A percentile compares a stretch with the other conserved stretches of the same genome.
Evolutionary conservation across 768 basidiomycete genomes (phyloP).

Genomic region (Termitomyces heimii): DNA sequence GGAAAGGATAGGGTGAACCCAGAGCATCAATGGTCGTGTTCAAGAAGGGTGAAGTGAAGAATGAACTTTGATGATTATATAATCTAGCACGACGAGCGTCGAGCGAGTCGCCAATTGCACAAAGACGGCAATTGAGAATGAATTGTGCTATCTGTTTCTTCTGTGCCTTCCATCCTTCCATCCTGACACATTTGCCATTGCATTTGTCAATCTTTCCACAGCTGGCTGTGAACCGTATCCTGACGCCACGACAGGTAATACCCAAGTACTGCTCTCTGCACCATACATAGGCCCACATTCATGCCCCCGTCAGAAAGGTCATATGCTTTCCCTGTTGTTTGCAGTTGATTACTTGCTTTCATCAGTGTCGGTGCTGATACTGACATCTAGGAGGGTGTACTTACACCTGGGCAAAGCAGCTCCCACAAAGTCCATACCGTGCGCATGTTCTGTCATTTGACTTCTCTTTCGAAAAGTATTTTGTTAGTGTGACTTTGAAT

Average conservation of each 20-base stretch:
- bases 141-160: neutral
- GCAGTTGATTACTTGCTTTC: conserved; percentile 36
- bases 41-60: no score
- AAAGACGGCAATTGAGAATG: no score
- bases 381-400: conserved; percentile 13
- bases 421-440: conserved; percentile 4
- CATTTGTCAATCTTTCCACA: neutral
- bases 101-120: no score
- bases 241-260: conserved; percentile 3
- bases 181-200: neutral
- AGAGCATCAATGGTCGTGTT: no score
- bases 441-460: no score
- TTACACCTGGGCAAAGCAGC: neutral
- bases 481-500: no score
- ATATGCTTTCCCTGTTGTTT: conserved; percentile 14
- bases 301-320: neutral
- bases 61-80: no score
- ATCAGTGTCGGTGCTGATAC: conserved; percentile 14
- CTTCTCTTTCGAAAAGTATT: no score
- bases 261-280: neutral
- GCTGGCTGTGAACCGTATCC: conserved; percentile 1
- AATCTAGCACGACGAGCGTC: no score
- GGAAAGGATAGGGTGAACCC: no score
- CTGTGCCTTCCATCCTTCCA: neutral
- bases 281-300: neutral